These are phyloP conservation scores for Cladophialophora exuberans DNA, from an alignment of 2,329 filamentous ascomycete species.

Conservation along the genomic window DNA sequence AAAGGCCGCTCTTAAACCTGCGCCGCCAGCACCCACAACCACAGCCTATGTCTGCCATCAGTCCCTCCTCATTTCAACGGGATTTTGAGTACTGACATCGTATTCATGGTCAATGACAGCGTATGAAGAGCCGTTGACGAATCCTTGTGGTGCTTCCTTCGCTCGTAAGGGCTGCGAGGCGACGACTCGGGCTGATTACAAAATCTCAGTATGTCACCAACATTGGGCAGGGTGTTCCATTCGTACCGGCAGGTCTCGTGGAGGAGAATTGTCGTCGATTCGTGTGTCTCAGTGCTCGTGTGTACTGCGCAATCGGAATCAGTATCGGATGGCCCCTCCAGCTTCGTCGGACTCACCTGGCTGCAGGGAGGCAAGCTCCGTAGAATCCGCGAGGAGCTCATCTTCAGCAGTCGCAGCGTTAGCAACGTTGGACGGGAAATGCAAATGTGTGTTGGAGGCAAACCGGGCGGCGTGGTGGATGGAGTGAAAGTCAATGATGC, in stretches of 20 bases:
- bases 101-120: constrained; percentile 77
- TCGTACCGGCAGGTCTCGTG: constrained; percentile 76
- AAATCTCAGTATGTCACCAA: neutral
- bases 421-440: constrained; percentile 5
- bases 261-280: constrained; percentile 83
- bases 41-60: constrained; percentile 93
- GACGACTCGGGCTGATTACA: constrained; percentile 73
- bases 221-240: neutral
- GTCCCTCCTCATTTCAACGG: constrained; percentile 51
- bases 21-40: constrained; percentile 71
- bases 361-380: constrained; percentile 54
- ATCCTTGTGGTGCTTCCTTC: constrained; percentile 86
- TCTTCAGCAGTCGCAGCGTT: constrained; percentile 38
- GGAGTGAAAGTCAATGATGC: too few species aligned
- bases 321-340: constrained; percentile 22
- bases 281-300: constrained; percentile 60
- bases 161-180: constrained; percentile 83
- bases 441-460: too few species aligned
- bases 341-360: constrained; percentile 44
- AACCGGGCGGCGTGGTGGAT: too few species aligned
- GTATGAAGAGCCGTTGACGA: constrained; percentile 71
- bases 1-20: constrained; percentile 65
- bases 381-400: constrained; percentile 52
- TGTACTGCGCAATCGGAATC: constrained; percentile 55
- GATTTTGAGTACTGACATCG: neutral